Evolutionary conservation across 1,284 basidiomycete genomes (phyloP).

Genomic region (Leccinum fuscescens): DNA sequence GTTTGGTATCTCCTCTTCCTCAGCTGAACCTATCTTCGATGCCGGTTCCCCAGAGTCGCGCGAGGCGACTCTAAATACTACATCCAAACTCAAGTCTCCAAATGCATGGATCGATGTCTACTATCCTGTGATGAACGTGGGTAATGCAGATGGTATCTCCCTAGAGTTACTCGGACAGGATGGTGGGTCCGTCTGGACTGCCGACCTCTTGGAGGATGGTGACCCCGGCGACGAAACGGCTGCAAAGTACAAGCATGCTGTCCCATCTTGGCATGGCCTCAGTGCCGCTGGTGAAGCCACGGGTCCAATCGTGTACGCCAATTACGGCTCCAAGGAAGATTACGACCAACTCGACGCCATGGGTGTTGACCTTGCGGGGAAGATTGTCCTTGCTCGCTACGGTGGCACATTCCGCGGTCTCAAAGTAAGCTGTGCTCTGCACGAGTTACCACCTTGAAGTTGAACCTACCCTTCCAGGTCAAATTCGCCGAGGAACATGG

Average conservation of each 20-base stretch:
- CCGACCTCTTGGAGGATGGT: conserved; percentile 67
- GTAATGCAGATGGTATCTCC: conserved; percentile 54
- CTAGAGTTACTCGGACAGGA: conserved; percentile 59
- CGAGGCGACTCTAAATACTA: conserved; percentile 57
- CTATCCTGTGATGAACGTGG: conserved; percentile 79
- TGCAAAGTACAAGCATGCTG: conserved; percentile 51
- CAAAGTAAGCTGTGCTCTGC: conserved; percentile 45
- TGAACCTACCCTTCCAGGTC: conserved; percentile 44
- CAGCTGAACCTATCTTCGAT: conserved; percentile 53
- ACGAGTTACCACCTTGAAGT: neutral
- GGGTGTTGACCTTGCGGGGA: conserved; percentile 76
- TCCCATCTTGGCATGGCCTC: conserved; percentile 71
- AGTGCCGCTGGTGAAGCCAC: conserved; percentile 62
- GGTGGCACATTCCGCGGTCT: conserved; percentile 83
- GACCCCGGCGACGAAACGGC: conserved; percentile 65
- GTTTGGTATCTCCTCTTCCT: conserved; percentile 49
- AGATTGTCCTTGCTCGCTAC: conserved; percentile 85
- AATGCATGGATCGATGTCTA: conserved; percentile 80
- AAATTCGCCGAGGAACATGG: conserved; percentile 84
- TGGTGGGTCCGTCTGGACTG: conserved; percentile 64
- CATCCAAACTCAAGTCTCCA: conserved; percentile 44
- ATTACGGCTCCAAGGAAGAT: conserved; percentile 80
- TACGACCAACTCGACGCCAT: conserved; percentile 60
- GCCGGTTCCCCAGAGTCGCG: conserved; percentile 67
- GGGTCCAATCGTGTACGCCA: conserved; percentile 78